Evolutionary conservation across 2,329 filamentous ascomycete genomes (phyloP).

Genomic region (Nannizzia gypsea): DNA sequence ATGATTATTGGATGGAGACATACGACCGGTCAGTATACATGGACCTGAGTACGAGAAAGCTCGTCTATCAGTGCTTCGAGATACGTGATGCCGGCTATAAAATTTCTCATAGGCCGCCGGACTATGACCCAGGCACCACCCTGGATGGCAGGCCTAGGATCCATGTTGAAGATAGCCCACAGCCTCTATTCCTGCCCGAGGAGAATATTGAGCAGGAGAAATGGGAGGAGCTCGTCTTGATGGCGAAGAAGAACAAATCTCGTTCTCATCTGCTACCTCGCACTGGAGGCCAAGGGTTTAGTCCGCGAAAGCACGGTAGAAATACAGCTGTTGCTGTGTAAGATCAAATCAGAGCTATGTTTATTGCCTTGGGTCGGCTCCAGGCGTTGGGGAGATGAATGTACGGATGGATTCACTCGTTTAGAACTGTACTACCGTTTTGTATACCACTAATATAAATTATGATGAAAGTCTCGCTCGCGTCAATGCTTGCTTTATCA

Average conservation of each 20-base stretch:
- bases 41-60: slow-evolving; percentile 29
- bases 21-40: slow-evolving; percentile 29
- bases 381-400: not conserved
- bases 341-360: not conserved
- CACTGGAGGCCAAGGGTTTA: not conserved
- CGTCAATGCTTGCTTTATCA: not conserved
- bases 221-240: slow-evolving; percentile 25
- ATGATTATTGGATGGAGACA: slow-evolving; percentile 31
- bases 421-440: not conserved
- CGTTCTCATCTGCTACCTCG: slow-evolving; percentile 17
- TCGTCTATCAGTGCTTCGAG: slow-evolving; percentile 30
- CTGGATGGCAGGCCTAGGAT: not conserved
- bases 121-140: slow-evolving; percentile 4
- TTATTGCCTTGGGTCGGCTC: not conserved
- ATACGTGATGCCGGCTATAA: slow-evolving; percentile 18
- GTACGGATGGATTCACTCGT: not conserved
- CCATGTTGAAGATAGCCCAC: not conserved
- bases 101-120: slow-evolving; percentile 11
- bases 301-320: not conserved
- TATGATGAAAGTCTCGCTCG: not conserved
- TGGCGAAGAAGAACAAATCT: slow-evolving; percentile 14
- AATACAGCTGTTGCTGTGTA: not conserved
- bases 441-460: not conserved
- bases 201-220: slow-evolving; percentile 15
- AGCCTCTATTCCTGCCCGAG: not conserved